Base-by-base conservation (phyloP, 495 filamentous ascomycete genomes). In the Penicillium flavigenum region DNA sequence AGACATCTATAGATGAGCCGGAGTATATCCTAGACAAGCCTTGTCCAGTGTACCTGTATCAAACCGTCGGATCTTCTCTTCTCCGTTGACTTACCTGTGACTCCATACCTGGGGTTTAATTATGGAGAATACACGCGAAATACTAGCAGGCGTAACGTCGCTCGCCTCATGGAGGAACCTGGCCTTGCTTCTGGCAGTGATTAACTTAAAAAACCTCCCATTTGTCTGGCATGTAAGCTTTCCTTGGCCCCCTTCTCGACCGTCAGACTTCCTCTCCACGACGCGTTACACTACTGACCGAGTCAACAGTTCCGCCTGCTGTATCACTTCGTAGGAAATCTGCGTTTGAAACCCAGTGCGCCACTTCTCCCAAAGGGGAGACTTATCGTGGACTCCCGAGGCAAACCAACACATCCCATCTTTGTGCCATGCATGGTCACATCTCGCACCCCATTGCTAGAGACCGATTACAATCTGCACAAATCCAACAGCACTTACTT, bases 401-500 rank as follows among this genome's bases (percentile, higher is more conserved):
- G 66, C 41, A 65, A 70, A 16, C 68, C 73, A 12, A 73, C 67
- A n/a, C 74, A 77, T 63, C 77, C 72, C 1, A 73, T 88, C 51
- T 88, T 88, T 65, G 72, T 74, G 24, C 76, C 86, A 16, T 64
- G 79, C 51, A 74, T 79, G 34, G 79, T 81, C 32, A 69, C 68
- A 32, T 77, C 81, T n/a, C 80, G 79, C 67, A 79, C 81, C 9
- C 72, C 79, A 0, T 59, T 84, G 41, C 53, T 79, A 34, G 86
- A 88, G 72, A 81, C 76, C 49, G 86, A 88, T 65, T 88, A 86
- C 74, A 88, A 88, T 66, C 38, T 85, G 31, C 86, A 88, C 70
- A 88, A 91, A 62, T 84, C 81, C 34, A 91, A 91, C 66, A 84
- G 81, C 58, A 90, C 88, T 1, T 91, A 90, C 64, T 89, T 91